phyloP scores from a whole-genome alignment of 768 basidiomycete genomes.

The Chlorophyllum brunneum region DNA sequence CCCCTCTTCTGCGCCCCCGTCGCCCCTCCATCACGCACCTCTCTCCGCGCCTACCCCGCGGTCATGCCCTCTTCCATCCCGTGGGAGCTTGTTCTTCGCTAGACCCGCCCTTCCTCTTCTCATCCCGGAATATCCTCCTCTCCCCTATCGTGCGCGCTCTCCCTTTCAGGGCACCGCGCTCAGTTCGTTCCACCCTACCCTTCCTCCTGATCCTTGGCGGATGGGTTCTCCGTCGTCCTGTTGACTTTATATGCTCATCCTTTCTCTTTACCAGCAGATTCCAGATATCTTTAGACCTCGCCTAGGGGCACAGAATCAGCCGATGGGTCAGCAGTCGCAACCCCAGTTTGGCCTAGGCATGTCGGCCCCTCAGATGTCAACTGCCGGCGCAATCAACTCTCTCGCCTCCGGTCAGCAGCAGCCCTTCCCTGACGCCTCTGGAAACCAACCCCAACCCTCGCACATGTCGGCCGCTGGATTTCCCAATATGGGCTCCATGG shows the following conservation, averaged over 20 bases:
- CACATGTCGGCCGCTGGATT: conserved; percentile 40
- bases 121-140: too few species aligned
- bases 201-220: conserved; percentile 14
- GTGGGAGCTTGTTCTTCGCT: conserved; percentile 10
- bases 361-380: conserved; percentile 31
- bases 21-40: conserved; percentile 1
- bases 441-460: conserved; percentile 28
- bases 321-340: conserved; percentile 41
- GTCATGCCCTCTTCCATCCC: conserved; percentile 1
- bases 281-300: conserved; percentile 10
- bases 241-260: conserved; percentile 18
- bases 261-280: conserved; percentile 17
- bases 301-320: conserved; percentile 37
- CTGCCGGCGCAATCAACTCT: conserved; percentile 11
- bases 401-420: conserved; percentile 15
- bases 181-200: background rate
- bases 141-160: too few species aligned
- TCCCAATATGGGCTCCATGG: conserved; percentile 31
- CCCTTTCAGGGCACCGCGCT: background rate
- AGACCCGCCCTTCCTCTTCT: conserved; percentile 4
- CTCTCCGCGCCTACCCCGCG: conserved; percentile 8
- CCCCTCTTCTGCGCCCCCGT: background rate
- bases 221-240: conserved; percentile 17
- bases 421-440: conserved; percentile 31
- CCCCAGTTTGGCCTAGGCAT: conserved; percentile 34